Base-by-base conservation (phyloP, 2,329 filamentous ascomycete genomes). In the Didymosphaeria variabile region DNA sequence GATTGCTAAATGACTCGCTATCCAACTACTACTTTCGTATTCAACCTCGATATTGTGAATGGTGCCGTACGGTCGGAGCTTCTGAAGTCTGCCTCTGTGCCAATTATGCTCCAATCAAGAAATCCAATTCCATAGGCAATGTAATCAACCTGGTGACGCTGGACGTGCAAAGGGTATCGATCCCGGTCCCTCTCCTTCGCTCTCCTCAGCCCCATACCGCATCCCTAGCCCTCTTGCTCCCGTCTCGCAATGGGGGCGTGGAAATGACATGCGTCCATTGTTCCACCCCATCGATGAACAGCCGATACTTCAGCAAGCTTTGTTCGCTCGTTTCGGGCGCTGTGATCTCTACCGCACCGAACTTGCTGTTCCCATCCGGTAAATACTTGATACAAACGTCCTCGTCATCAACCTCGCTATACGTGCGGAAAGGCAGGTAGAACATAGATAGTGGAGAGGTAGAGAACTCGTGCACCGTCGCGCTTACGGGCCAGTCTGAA, bases 391-490 rank as follows among this genome's bases (percentile, higher is more conserved):
- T 84, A 74, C 90, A 85, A 12, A 97, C 87, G 79, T 98, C 95
- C 68, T 94, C 88, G 1, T 89, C 85, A 67, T 96, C 93, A 0
- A 85, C 87, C 78, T 97, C 93, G 67, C 84, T 84, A 78, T 98
- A 99, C 0, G 93, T 94, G 2, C 90, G 86, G 26, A 94, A 81
- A 0, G 95, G 95, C 5, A 95, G 86, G 68, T 95, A 97, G 75
- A 99, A 99, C 85, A 98, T 97, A 75, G 90, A 96, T 55, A 99
- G 77, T 0, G 95, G 95, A 57, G 92, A 95, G 0, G 91, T 93
- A 26, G 92, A 95, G 78, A 97, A 98, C 77, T 99, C 95, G 70
- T 97, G 90, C 0, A 96, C 91, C 1, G 74, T 74, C 1, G 77
- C 71, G 38, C 71, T 76, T 2, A 75, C 58, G 78, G 86, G 52